phyloP scores from a whole-genome alignment of 305 asterid species.

The Solanum hybrid region DNA sequence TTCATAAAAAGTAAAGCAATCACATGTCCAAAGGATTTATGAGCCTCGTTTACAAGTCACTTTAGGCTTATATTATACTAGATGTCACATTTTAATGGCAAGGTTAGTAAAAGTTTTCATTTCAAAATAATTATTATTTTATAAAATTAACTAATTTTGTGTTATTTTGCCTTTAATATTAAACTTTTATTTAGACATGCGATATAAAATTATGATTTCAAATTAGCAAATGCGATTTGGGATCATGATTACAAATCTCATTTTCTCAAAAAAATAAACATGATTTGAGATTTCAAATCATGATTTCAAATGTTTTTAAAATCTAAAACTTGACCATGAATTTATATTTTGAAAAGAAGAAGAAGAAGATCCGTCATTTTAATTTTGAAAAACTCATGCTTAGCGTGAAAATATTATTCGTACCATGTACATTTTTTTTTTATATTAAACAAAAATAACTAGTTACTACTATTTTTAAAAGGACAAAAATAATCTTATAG shows the following conservation, averaged over 20 bases:
- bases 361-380: background rate
- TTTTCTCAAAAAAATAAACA: background rate
- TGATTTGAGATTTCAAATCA: background rate
- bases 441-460: too few species aligned
- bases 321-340: background rate
- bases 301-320: too few species aligned
- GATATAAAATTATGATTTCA: background rate
- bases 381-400: background rate
- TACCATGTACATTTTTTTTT: too few species aligned
- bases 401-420: background rate
- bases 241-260: background rate
- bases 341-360: background rate
- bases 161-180: background rate
- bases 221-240: background rate
- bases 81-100: background rate
- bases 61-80: background rate
- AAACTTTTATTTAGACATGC: background rate
- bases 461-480: too few species aligned
- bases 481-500: too few species aligned
- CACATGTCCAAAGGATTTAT: background rate
- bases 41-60: background rate
- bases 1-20: background rate
- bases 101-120: background rate
- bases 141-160: background rate
- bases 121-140: background rate